Percentiles rank a stretch among this genome's conserved stretches.
phyloP scores from a whole-genome alignment of 1,139 yeast species.

The Kodamaea arcana region DNA sequence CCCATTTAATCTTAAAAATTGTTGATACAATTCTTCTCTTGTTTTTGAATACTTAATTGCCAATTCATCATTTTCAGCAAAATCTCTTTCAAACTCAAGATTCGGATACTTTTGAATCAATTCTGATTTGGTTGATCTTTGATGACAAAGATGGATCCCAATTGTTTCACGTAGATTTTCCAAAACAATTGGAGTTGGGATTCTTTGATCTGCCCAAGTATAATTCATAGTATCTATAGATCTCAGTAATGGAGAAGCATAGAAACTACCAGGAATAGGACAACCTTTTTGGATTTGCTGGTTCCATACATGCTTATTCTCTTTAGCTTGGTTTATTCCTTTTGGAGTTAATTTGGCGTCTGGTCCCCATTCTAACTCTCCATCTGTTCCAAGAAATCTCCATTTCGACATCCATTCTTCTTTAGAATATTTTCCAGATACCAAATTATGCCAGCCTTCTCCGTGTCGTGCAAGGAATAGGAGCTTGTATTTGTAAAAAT shows the following conservation, averaged over 20 bases:
- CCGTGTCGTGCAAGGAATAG: constrained; percentile 72
- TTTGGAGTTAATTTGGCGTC: constrained; percentile 60
- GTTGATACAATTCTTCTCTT: constrained; percentile 47
- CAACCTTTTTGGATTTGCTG: constrained; percentile 44
- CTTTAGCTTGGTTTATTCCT: constrained; percentile 47
- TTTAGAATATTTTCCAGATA: constrained; percentile 53
- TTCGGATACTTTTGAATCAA: constrained; percentile 20
- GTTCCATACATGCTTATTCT: constrained; percentile 43
- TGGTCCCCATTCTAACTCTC: constrained; percentile 60
- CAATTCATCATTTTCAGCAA: constrained; percentile 46
- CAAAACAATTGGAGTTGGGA: constrained; percentile 35
- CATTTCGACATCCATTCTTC: constrained; percentile 58
- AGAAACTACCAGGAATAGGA: constrained; percentile 52
- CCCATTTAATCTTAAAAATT: constrained; percentile 43
- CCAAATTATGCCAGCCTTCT: constrained; percentile 70
- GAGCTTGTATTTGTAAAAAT: constrained; percentile 55
- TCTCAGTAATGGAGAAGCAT: constrained; percentile 63
- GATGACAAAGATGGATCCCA: constrained; percentile 67
- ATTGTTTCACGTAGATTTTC: constrained; percentile 65
- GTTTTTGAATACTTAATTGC: constrained; percentile 22
- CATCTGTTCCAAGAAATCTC: constrained; percentile 54
- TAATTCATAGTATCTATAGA: constrained; percentile 53
- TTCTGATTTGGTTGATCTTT: constrained; percentile 39
- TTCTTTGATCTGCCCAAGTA: constrained; percentile 53
- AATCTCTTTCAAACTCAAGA: constrained; percentile 35